phyloP scores from a whole-genome alignment of 2,329 filamentous ascomycete species.

The Aspergillus terreus region DNA sequence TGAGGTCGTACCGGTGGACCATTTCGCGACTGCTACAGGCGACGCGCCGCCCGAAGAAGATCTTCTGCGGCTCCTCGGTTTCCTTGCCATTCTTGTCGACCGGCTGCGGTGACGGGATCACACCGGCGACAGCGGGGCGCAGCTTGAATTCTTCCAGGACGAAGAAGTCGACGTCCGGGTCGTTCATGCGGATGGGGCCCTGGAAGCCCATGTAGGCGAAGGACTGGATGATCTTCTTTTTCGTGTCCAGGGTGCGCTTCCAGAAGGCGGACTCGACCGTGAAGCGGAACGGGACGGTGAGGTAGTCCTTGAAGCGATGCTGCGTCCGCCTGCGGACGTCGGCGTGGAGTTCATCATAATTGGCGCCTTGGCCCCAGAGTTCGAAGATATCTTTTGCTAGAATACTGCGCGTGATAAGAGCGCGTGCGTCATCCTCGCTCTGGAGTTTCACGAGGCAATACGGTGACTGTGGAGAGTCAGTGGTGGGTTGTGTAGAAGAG shows the following conservation, averaged over 20 bases:
- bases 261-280: slow-evolving; percentile 77
- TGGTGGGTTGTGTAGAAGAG: neutral
- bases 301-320: slow-evolving; percentile 65
- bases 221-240: slow-evolving; percentile 73
- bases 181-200: slow-evolving; percentile 73
- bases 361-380: slow-evolving; percentile 73
- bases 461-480: slow-evolving; percentile 62
- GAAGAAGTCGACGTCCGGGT: slow-evolving; percentile 69
- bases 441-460: slow-evolving; percentile 74
- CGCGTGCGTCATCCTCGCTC: slow-evolving; percentile 60
- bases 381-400: slow-evolving; percentile 81
- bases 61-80: slow-evolving; percentile 53
- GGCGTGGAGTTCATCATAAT: slow-evolving; percentile 65
- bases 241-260: slow-evolving; percentile 60
- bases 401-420: slow-evolving; percentile 71
- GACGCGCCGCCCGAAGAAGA: slow-evolving; percentile 72
- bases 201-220: slow-evolving; percentile 75
- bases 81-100: slow-evolving; percentile 8
- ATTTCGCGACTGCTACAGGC: slow-evolving; percentile 64
- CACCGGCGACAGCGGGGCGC: neutral
- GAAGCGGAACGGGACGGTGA: slow-evolving; percentile 72
- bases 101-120: too few species aligned
- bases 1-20: slow-evolving; percentile 75
- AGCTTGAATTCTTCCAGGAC: slow-evolving; percentile 73
- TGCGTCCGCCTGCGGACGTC: slow-evolving; percentile 58